Percentiles rank a stretch among this genome's conserved stretches.
These are phyloP conservation scores for Diplogelasinospora grovesii DNA, from an alignment of 495 filamentous ascomycete species.

Conservation along the genomic window DNA sequence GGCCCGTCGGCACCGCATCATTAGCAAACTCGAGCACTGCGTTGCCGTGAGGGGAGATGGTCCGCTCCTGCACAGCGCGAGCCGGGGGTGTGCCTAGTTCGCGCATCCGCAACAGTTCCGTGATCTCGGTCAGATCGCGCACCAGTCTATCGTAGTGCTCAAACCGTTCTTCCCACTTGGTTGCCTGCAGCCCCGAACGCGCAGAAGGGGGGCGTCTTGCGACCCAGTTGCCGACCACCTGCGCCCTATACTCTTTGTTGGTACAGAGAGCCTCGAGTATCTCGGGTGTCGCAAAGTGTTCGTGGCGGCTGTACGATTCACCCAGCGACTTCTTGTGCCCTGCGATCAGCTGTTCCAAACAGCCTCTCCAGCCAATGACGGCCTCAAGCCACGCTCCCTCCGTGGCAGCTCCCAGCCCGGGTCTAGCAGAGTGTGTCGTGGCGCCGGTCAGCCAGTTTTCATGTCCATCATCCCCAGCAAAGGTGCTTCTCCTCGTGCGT, in stretches of 20 bases:
- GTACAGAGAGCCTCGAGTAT: not conserved
- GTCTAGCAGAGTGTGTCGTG: too few relatives aligned
- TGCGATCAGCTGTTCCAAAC: conserved; percentile 22
- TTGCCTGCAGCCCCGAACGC: too few relatives aligned
- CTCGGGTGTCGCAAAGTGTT: conserved; percentile 22
- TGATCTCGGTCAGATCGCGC: conserved; percentile 13
- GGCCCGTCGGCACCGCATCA: conserved; percentile 12
- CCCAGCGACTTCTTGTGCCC: conserved; percentile 19
- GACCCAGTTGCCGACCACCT: not conserved
- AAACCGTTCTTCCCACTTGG: conserved; percentile 16
- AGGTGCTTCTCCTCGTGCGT: too few relatives aligned
- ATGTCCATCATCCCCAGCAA: too few relatives aligned
- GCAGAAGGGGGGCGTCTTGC: too few relatives aligned
- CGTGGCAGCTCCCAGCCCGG: too few relatives aligned
- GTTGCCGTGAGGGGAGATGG: conserved; percentile 24
- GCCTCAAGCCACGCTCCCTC: too few relatives aligned
- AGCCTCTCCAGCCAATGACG: conserved; percentile 24
- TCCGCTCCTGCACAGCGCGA: conserved; percentile 15
- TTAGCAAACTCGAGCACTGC: conserved; percentile 35
- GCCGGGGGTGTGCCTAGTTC: conserved; percentile 15
- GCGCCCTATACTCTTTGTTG: not conserved
- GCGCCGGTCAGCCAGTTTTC: too few relatives aligned
- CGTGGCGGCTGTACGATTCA: conserved; percentile 24
- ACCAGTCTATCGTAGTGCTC: conserved; percentile 22
- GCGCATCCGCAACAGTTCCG: conserved; percentile 7